Percentiles rank a stretch among this genome's conserved stretches.
These are phyloP conservation scores for Cercospora zeae-maydis DNA, from an alignment of 2,329 filamentous ascomycete species.

Conservation along the genomic window DNA sequence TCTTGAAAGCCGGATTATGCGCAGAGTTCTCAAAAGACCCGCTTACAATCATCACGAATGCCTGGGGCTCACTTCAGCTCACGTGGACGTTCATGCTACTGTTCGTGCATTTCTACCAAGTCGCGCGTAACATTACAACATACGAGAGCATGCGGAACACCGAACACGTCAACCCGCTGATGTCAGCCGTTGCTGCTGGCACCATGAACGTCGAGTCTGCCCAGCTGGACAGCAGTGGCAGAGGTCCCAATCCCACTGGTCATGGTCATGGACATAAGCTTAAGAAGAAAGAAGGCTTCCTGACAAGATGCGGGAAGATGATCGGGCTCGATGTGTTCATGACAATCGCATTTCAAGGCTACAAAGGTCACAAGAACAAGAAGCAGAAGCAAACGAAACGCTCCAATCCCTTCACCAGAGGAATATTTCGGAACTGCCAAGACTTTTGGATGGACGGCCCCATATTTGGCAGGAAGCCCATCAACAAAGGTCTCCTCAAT, in stretches of 20 bases:
- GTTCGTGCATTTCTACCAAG: conserved; percentile 87
- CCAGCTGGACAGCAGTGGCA: conserved; percentile 64
- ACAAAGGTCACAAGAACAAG: conserved; percentile 52
- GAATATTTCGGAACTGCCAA: conserved; percentile 81
- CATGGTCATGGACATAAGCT: conserved; percentile 30
- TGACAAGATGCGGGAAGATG: conserved; percentile 76
- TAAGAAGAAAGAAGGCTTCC: conserved; percentile 62
- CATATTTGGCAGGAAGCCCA: conserved; percentile 71
- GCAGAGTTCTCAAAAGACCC: conserved; percentile 73
- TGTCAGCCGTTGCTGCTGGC: conserved; percentile 71
- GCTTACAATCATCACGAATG: conserved; percentile 73
- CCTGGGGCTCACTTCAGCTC: conserved; percentile 81
- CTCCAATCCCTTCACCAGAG: conserved; percentile 80
- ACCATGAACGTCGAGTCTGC: conserved; percentile 63
- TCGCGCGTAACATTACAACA: conserved; percentile 88
- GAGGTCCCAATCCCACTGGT: conserved; percentile 57
- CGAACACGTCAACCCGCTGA: conserved; percentile 56
- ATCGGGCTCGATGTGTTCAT: conserved; percentile 92
- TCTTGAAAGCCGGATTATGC: conserved; percentile 75
- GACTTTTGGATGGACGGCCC: conserved; percentile 96
- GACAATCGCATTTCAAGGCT: conserved; percentile 77
- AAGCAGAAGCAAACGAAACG: conserved; percentile 35
- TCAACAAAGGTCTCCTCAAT: conserved; percentile 70
- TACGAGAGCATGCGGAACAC: conserved; percentile 91
- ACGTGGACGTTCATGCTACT: conserved; percentile 97